Conservation (phyloP, 1,139 yeast species). For the Zygoascus hellenicus region DNA sequence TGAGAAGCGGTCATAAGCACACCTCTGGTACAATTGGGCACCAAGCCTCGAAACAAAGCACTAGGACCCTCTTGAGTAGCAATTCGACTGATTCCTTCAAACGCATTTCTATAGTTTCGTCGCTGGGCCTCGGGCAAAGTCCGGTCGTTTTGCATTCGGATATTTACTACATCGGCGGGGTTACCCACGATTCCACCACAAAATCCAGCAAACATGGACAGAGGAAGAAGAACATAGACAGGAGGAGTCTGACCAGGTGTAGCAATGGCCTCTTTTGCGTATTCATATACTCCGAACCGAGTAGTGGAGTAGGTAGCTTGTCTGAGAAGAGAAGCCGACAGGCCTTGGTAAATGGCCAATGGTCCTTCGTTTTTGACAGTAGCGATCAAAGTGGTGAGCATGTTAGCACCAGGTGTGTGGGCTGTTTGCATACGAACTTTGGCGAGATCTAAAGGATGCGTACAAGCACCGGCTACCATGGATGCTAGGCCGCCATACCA, state of each 20-base stretch:
- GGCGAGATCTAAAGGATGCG: constrained; percentile 78
- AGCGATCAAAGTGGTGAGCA: constrained; percentile 53
- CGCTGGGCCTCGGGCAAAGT: constrained; percentile 58
- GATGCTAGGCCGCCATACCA: constrained; percentile 52
- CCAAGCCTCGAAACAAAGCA: constrained; percentile 68
- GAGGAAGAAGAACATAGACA: constrained; percentile 52
- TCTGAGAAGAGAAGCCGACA: constrained; percentile 73
- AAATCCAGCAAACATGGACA: constrained; percentile 80
- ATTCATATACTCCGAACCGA: constrained; percentile 78
- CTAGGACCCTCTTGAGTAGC: constrained; percentile 52
- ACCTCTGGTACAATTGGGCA: constrained; percentile 75
- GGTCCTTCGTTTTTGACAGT: constrained; percentile 63
- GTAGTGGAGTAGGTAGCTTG: constrained; percentile 88
- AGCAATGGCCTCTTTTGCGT: constrained; percentile 48
- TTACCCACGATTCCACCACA: constrained; percentile 82
- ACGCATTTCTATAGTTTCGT: constrained; percentile 71
- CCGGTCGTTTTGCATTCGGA: constrained; percentile 87
- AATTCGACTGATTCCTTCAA: constrained; percentile 66
- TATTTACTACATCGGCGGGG: constrained; percentile 83
- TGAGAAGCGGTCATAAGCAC: constrained; percentile 88
- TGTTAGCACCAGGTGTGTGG: constrained; percentile 49
- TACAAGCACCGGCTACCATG: constrained; percentile 38
- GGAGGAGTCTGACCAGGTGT: constrained; percentile 36
- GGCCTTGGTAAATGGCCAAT: constrained; percentile 66
- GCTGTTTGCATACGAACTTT: constrained; percentile 81